Percentiles rank a stretch among this genome's conserved stretches.
Conservation (phyloP, 768 basidiomycete genomes). For the Phlebiopsis flavidoalba region DNA sequence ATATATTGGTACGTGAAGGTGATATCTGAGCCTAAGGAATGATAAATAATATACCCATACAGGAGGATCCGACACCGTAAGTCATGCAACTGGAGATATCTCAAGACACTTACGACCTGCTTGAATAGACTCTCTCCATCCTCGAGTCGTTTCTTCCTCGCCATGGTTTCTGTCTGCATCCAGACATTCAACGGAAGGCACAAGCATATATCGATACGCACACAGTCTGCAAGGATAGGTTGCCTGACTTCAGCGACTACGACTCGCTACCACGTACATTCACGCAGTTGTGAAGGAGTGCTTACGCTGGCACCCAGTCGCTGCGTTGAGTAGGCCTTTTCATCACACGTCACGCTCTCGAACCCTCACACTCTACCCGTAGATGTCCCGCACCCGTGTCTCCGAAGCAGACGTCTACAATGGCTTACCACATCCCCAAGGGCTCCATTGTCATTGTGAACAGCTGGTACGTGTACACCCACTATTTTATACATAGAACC, state of each 20-base stretch:
- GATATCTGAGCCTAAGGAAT: too few relatives aligned
- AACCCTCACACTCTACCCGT: not conserved
- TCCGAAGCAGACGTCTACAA: constrained; percentile 19
- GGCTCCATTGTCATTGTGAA: constrained; percentile 3
- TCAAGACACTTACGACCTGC: not conserved
- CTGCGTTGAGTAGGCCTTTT: constrained; percentile 23
- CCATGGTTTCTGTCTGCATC: constrained; percentile 34
- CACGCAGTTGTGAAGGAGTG: constrained; percentile 21
- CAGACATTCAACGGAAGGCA: constrained; percentile 21
- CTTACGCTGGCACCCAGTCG: constrained; percentile 31
- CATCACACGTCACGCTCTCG: not conserved
- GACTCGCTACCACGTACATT: constrained; percentile 20
- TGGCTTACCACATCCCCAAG: constrained; percentile 16
- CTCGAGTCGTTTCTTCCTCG: constrained; percentile 30
- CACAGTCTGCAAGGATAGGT: constrained; percentile 17
- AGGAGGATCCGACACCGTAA: not conserved
- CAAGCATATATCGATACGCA: constrained; percentile 28
- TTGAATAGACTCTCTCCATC: constrained; percentile 23
- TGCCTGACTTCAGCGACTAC: constrained; percentile 23
- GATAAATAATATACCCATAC: not conserved
- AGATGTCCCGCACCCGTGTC: constrained; percentile 17
- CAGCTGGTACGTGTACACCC: constrained; percentile 4
- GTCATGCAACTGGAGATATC: not conserved
- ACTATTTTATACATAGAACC: not conserved
- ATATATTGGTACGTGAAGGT: not conserved